These are phyloP conservation scores for Trametes versicolor DNA, from an alignment of 1,284 basidiomycete genomes.

Conservation along the genomic window DNA sequence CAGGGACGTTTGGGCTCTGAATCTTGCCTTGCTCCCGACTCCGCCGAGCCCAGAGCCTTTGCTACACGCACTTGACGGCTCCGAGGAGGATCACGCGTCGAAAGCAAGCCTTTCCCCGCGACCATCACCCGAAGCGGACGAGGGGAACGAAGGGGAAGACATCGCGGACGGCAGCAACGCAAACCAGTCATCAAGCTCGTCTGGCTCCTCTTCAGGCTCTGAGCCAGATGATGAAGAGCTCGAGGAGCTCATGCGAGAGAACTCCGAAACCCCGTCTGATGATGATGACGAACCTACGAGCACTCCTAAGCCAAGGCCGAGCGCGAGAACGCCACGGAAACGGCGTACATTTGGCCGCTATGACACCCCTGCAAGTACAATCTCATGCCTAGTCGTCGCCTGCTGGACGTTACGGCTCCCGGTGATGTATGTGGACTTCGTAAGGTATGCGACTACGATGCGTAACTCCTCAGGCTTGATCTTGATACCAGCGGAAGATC, in stretches of 20 bases:
- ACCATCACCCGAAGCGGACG: background rate
- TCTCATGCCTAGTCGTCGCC: conserved; percentile 74
- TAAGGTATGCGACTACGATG: conserved; percentile 54
- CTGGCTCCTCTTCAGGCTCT: conserved; percentile 29
- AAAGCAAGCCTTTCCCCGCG: conserved; percentile 13
- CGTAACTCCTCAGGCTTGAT: background rate
- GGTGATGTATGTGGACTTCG: conserved; percentile 77
- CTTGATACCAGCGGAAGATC: conserved; percentile 52
- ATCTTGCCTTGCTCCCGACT: conserved; percentile 70
- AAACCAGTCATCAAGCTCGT: conserved; percentile 7
- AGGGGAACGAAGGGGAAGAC: conserved; percentile 40
- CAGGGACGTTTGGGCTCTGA: conserved; percentile 83
- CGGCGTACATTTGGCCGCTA: conserved; percentile 44
- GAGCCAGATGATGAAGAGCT: conserved; percentile 52
- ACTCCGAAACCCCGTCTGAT: conserved; percentile 60
- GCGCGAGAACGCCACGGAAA: conserved; percentile 10
- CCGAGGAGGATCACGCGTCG: conserved; percentile 23
- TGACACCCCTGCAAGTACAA: conserved; percentile 66
- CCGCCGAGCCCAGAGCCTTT: conserved; percentile 72
- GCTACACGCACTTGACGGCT: conserved; percentile 51
- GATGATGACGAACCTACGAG: conserved; percentile 49
- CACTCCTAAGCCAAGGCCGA: conserved; percentile 27
- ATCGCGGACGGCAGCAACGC: conserved; percentile 37
- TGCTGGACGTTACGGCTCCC: conserved; percentile 86
- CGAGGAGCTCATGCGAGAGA: conserved; percentile 61